Evolutionary conservation across 176 grass and related monocot species (phyloP), one percentile per base, ranked within the genome.

Genomic region (Aegilops speltoides): DNA sequence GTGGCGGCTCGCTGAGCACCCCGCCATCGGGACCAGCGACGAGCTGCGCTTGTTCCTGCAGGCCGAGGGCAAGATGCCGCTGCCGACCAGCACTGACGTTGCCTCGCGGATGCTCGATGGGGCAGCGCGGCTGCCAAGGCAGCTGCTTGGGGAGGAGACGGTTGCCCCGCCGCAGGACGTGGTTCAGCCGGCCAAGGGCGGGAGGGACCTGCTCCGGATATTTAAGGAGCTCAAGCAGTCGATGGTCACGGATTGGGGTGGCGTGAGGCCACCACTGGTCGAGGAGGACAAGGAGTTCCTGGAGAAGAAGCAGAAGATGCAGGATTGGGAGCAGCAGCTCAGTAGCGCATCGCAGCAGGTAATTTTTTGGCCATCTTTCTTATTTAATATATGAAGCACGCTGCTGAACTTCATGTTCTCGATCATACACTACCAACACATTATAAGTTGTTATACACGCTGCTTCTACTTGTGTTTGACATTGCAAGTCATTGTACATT

Each of bases 211-310:
- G 50, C 82, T 99, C 13, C 90, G 97, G 70, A 90, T 99, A 40
- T 99, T 99, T 72, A 99, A 99, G 76, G 97, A 99, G 89, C 79
- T 96, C 34, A 99, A 96, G 90, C 97, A 94, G 87, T 89, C 91
- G 0, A 77, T 99, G 23, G 89, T 90, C 4, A 90, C 90, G 7
- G 97, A 99, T 16, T 98, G 97, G 97, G 94, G 82, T 8, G 97
- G 90, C 6, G 85, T 91, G 33, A 93, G 86, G 83, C 97, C 94
- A 4, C 82, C 88, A 2, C 41, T 99, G 7, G 90, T 93, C 14
- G 97, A 99, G 85, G 96, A 98, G 92, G 97, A 99, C 85, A 96
- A 87, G 75, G 97, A 93, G 66, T 99, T 99, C 84, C 83, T 96
- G 71, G 92, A 92, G 60, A 96, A 77, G 68, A 99, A 96, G 77